phyloP scores from a whole-genome alignment of 257 asterid genomes.

The Haberlea rhodopensis region DNA sequence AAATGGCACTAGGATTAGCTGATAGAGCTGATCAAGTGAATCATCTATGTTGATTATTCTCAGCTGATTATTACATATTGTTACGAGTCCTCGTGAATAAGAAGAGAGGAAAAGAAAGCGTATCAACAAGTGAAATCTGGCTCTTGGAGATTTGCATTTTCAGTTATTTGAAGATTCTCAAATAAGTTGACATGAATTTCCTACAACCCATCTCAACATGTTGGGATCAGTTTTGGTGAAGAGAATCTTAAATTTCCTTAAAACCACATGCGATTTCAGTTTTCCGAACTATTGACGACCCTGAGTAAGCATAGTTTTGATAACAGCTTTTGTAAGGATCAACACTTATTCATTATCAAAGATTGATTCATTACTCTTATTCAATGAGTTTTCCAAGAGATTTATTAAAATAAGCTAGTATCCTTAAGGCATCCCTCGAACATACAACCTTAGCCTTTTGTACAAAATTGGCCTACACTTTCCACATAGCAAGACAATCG shows the following conservation, averaged over 20 bases:
- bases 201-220: neutral
- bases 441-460: no score
- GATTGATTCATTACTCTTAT: no score
- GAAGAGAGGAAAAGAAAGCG: neutral
- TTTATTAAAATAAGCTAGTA: no score
- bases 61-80: neutral
- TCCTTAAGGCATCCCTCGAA: no score
- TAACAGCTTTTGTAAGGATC: neutral
- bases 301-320: neutral
- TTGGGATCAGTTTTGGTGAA: constrained; percentile 7
- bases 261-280: neutral
- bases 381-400: no score
- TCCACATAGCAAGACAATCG: no score
- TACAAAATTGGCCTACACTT: no score
- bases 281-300: neutral
- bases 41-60: neutral
- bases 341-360: neutral
- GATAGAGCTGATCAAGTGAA: neutral
- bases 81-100: neutral
- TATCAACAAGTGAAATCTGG: neutral
- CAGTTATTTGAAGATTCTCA: constrained; percentile 1
- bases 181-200: neutral
- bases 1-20: constrained; percentile 5
- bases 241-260: neutral
- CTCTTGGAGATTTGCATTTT: neutral